Base-by-base conservation (phyloP, 805 yeast species). In the Brettanomyces naardenensis region DNA sequence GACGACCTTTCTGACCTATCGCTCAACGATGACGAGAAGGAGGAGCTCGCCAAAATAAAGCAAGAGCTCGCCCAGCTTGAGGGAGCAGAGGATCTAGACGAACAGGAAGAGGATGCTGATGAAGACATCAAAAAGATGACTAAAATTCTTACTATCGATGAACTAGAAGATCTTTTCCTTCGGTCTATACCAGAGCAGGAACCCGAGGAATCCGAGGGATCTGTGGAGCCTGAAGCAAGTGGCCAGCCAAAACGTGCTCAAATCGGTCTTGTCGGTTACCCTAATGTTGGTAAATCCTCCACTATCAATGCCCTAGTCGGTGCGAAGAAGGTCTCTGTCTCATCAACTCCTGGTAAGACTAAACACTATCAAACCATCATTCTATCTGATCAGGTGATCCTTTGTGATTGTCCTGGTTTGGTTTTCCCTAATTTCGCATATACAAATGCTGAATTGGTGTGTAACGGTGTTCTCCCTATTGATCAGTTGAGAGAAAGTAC, bases 331-430 rank as follows among this genome's bases (percentile, higher is more conserved):
- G 99, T 92, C n/a, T 88, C 97, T 2, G 99, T 92, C 28, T 90
- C 97, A 2, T 72, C 97, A 1, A 92, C 98, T 1, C 99, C 99
- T 11, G 99, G 99, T 66, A 92, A 92, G 59, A 92, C 99, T 11
- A 92, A 92, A 59, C 99, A 92, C 69, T 92, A 92, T 71, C 99
- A 92, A 67, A 92, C 99, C 1, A 89, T 92, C 44, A 75, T 77
- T 54, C 70, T 92, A 32, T 77, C 95, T 1, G 84, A 82, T 37
- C 71, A 81, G 27, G 92, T 92, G 2, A 71, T 88, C 48, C 68
- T 92, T 37, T 92, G 97, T 64, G 99, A 92, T 70, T 92, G 99
- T 69, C 99, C 99, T 2, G 99, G 99, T 73, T 70, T 92, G 44
- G 99, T 92, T 14, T 92, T 92, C 68, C 98, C 99, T 19, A 92